Base-by-base conservation (phyloP, 2,329 filamentous ascomycete species). In the Clarireedia paspali region DNA sequence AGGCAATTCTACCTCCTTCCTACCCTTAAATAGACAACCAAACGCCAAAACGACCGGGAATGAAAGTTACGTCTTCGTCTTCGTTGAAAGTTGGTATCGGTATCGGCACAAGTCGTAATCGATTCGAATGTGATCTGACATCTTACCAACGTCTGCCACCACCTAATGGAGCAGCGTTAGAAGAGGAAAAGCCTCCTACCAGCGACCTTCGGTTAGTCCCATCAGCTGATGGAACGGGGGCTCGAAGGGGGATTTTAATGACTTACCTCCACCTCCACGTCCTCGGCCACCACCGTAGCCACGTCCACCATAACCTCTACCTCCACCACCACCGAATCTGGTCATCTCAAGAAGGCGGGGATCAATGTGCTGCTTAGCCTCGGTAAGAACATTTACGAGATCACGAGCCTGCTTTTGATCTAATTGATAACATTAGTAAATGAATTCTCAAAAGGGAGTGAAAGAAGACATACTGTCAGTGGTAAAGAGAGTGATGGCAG, bases 401-500 rank as follows among this genome's bases (percentile, higher is more conserved):
- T 99, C 94, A 81, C 94, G 92, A 75, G 94, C 92, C 84, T 94
- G 89, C 79, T 92, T 94, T 68, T 88, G 83, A 77, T 94, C 89
- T 91, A 60, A 39, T 39, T n/a, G 47, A 58, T 47, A 56, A 69
- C 56, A 67, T 65, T 55, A 57, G 58, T 59, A 45, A 40, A 54
- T 57, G 23, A 6, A 57, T 58, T 60, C 50, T 9, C 42, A 23
- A 55, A 47, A n/a, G 36, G 47, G 55, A n/a, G 24, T 27, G 23
- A 20, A 20, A 44, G 17, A 24, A 53, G 59, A 88, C 91, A 78
- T 82, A 96, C 92, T 97, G 76, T 97, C 94, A 87, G 92, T 94
- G 74, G 94, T 97, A 77, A 99, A 99, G 70, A 99, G 84, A 97
- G 94, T 99, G 50, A 99, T 89, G 0, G 94, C 94, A 42, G 91